Evolutionary conservation across 305 asterid species (phyloP).

Genomic region (Solanum hybrid): DNA sequence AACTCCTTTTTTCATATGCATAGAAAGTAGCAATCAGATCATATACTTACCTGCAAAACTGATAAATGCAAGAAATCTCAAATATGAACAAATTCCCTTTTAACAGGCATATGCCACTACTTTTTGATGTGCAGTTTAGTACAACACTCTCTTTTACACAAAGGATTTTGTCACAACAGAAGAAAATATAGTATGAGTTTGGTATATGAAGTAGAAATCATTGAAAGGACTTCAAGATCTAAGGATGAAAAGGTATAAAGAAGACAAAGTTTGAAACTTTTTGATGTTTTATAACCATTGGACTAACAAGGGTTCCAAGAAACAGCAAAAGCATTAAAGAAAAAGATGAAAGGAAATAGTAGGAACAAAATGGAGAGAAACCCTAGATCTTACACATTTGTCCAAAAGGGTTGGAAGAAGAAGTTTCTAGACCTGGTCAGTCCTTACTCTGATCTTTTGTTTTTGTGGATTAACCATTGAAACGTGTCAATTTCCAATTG

Average conservation of each 20-base stretch:
- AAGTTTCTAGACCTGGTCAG: conserved; percentile 24
- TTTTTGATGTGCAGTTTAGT: neutral
- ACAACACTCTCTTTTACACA: conserved; percentile 1
- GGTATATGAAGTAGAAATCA: neutral
- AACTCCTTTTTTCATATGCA: neutral
- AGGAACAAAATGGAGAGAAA: conserved; percentile 28
- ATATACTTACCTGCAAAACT: neutral
- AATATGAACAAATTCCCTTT: neutral
- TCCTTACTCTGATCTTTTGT: conserved; percentile 7
- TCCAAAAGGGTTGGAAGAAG: conserved; percentile 25
- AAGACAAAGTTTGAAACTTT: conserved; percentile 18
- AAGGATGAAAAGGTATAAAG: conserved; percentile 21
- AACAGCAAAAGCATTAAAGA: conserved; percentile 9
- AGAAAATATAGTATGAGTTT: neutral
- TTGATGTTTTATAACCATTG: conserved; percentile 8
- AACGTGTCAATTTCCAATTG: conserved; percentile 52
- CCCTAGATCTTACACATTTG: conserved; percentile 79
- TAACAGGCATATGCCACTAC: neutral
- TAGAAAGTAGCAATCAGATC: neutral
- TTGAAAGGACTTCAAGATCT: conserved; percentile 33
- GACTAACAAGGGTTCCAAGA: neutral
- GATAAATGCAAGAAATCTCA: neutral
- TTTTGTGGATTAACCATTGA: conserved; percentile 7
- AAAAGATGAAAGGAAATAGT: conserved; percentile 6
- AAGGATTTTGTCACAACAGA: neutral